phyloP scores from a whole-genome alignment of 129 eudicot species.

The Flaveria trinervia region DNA sequence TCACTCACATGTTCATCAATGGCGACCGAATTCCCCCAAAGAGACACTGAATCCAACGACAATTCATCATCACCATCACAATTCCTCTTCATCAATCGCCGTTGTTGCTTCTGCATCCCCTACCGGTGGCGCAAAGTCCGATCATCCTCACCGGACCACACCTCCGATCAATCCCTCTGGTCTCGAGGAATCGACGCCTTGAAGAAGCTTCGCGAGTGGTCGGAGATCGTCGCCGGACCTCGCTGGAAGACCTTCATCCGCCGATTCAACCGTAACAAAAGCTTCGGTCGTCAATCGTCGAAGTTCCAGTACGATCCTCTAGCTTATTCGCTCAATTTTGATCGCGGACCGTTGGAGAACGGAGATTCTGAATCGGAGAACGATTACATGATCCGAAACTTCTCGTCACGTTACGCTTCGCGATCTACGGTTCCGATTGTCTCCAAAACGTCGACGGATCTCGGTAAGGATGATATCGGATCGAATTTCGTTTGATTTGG shows the following conservation, averaged over 20 bases:
- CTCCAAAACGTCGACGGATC: not conserved
- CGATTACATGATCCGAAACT: constrained; percentile 22
- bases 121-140: constrained; percentile 24
- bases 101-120: constrained; percentile 28
- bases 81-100: not conserved
- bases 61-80: constrained; percentile 17
- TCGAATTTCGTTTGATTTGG: constrained; percentile 16
- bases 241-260: constrained; percentile 30
- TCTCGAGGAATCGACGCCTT: constrained; percentile 24
- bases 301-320: constrained; percentile 28
- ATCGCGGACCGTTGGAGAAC: constrained; percentile 20
- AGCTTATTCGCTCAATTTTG: constrained; percentile 24
- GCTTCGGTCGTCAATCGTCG: not conserved
- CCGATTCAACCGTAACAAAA: constrained; percentile 17
- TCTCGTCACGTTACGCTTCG: constrained; percentile 24
- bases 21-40: constrained; percentile 8
- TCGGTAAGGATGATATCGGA: not conserved
- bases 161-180: constrained; percentile 1
- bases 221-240: constrained; percentile 33
- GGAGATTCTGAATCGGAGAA: constrained; percentile 23
- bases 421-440: not conserved
- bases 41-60: constrained; percentile 2
- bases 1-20: not conserved
- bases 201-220: constrained; percentile 30
- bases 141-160: not conserved